Evolutionary conservation across 495 filamentous ascomycete genomes (phyloP), one percentile per base, ranked within the genome.

Genomic region (Aspergillus sparsus): DNA sequence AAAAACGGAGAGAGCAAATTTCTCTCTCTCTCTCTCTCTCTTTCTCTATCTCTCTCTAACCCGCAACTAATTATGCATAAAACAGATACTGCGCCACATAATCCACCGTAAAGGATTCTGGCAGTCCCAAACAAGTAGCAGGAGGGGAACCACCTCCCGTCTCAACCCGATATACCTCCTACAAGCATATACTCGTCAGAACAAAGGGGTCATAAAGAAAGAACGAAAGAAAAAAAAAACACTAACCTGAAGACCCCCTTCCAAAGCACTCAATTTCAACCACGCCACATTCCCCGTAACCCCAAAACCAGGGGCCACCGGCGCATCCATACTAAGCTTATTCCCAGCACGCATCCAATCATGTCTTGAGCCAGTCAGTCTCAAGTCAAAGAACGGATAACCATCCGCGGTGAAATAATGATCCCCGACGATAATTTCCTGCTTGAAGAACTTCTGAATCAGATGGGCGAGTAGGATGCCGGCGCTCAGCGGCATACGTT

Each of bases 51-150:
- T 32, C 18, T 8, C 47, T 7, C 10, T n/a, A 37, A 36, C 12
- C 4, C 5, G 15, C n/a, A 39, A n/a, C 8, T 11, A 16, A 16
- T 60, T 36, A 63, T n/a, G 35, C 73, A 65, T 84, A 90, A 57
- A 91, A 84, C 85, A 85, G 90, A 70, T 92, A 92, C 68, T 84
- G 82, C 0, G 89, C 83, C 0, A 87, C 74, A 71, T 91, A 92
- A 10, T 83, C 78, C 5, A 90, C 79, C 64, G 78, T 68, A 33
- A 80, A 67, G 0, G 74, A 75, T 1, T 62, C 67, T 1, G 71
- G 44, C 41, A 74, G 68, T 5, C 72, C 71, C 33, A 67, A 62
- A 57, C 77, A 81, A 11, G 79, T 85, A n/a, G 73, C 53, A 46
- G 80, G 78, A 7, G 83, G 53, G 33, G 64, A 66, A 16, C 89